Percentiles rank a stretch among this genome's conserved stretches.
Conservation (phyloP, 306 rosid genomes). For the Dalbergia cultrata region DNA sequence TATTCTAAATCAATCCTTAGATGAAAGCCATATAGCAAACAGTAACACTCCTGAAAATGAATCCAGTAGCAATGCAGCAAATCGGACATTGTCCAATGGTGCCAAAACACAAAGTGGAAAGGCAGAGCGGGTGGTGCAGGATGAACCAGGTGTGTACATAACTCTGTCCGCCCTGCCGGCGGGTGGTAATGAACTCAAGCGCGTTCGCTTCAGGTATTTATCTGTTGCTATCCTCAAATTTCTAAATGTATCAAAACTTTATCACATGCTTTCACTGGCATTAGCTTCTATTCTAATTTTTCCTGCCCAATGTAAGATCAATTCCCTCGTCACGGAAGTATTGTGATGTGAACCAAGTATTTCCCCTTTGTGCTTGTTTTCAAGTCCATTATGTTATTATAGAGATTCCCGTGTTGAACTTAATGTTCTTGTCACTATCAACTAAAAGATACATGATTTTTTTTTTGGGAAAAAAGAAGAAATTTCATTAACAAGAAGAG, state of each 20-base stretch:
- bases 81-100: slow-evolving; percentile 58
- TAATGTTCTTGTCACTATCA: slow-evolving; percentile 8
- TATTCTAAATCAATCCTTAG: slow-evolving; percentile 54
- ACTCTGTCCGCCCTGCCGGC: slow-evolving; percentile 68
- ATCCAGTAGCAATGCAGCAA: slow-evolving; percentile 57
- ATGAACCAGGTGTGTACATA: slow-evolving; percentile 90
- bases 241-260: slow-evolving; percentile 28
- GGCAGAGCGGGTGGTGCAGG: slow-evolving; percentile 87
- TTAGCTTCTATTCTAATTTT: slow-evolving; percentile 7
- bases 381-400: slow-evolving; percentile 23
- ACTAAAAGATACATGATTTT: slow-evolving; percentile 4
- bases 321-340: background rate
- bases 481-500: no score
- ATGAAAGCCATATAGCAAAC: slow-evolving; percentile 55
- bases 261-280: background rate
- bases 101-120: slow-evolving; percentile 60
- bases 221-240: slow-evolving; percentile 30
- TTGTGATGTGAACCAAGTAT: background rate
- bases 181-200: slow-evolving; percentile 86
- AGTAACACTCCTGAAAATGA: slow-evolving; percentile 51
- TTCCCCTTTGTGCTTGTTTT: slow-evolving; percentile 12
- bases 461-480: no score
- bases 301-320: background rate
- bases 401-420: slow-evolving; percentile 7
- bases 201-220: slow-evolving; percentile 95